Evolutionary conservation across 1,284 basidiomycete species (phyloP).

Genomic region (Leucoagaricus sp.): DNA sequence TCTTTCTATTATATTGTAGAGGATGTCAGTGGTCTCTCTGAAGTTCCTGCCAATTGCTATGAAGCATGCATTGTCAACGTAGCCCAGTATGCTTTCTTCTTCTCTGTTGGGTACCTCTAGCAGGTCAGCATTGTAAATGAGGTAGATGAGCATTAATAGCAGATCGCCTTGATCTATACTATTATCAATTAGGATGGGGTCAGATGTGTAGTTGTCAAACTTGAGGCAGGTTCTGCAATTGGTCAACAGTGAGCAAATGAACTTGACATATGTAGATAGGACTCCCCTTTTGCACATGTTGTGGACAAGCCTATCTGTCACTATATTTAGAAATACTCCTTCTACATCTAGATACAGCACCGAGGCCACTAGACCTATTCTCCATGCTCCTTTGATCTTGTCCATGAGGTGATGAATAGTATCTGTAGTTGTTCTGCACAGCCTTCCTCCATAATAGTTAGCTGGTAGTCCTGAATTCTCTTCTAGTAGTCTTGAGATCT

Average conservation of each 20-base stretch:
- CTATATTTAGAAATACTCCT: slow-evolving; percentile 26
- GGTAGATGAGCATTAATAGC: slow-evolving; percentile 26
- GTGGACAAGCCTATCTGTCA: slow-evolving; percentile 26
- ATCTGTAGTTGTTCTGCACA: slow-evolving; percentile 35
- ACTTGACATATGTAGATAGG: slow-evolving; percentile 24
- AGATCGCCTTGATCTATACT: slow-evolving; percentile 33
- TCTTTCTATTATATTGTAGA: slow-evolving; percentile 28
- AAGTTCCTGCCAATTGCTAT: slow-evolving; percentile 19
- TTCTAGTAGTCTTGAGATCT: slow-evolving; percentile 25
- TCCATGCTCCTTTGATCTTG: slow-evolving; percentile 32
- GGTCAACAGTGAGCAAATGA: slow-evolving; percentile 20
- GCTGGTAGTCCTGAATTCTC: slow-evolving; percentile 26
- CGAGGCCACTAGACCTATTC: slow-evolving; percentile 29
- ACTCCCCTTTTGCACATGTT: slow-evolving; percentile 30
- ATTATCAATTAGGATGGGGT: slow-evolving; percentile 22
- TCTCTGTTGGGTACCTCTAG: slow-evolving; percentile 18
- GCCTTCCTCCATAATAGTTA: slow-evolving; percentile 35
- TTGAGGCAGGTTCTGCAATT: slow-evolving; percentile 23
- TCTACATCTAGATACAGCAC: slow-evolving; percentile 34
- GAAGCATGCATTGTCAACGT: slow-evolving; percentile 20
- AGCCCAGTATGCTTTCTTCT: slow-evolving; percentile 19
- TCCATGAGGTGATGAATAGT: slow-evolving; percentile 31
- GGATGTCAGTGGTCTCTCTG: slow-evolving; percentile 16
- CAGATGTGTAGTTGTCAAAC: slow-evolving; percentile 31
- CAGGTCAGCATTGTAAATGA: slow-evolving; percentile 29